Conservation (phyloP, 2,329 filamentous ascomycete species). For the Microdochium trichocladiopsis region DNA sequence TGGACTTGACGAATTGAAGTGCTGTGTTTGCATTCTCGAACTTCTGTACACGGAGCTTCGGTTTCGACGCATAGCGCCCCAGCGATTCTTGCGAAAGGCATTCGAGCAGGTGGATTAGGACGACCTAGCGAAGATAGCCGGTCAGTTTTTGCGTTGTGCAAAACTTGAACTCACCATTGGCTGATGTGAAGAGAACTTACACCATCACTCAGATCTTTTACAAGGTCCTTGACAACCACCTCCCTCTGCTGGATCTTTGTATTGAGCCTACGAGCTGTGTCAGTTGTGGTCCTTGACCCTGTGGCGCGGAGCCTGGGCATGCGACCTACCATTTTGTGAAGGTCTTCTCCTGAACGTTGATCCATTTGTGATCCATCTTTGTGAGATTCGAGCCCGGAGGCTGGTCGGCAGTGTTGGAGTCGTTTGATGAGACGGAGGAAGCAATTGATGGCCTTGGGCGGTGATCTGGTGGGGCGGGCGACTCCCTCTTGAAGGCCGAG, state of each 20-base stretch:
- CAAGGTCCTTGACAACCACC: constrained; percentile 79
- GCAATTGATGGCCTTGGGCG: constrained; percentile 25
- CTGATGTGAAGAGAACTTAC: constrained; percentile 46
- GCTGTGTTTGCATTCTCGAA: constrained; percentile 98
- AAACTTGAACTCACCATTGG: background rate
- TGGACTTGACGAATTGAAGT: constrained; percentile 84
- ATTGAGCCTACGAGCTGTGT: constrained; percentile 66
- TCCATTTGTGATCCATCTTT: constrained; percentile 64
- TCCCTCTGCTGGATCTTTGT: constrained; percentile 79
- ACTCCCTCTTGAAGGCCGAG: constrained; percentile 16
- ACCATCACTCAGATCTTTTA: constrained; percentile 85
- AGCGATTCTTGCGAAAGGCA: constrained; percentile 91
- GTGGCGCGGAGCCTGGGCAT: background rate
- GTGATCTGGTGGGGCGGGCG: constrained; percentile 17
- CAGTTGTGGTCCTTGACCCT: too few relatives aligned
- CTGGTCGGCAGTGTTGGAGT: constrained; percentile 33
- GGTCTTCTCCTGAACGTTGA: constrained; percentile 92
- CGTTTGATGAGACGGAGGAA: constrained; percentile 28
- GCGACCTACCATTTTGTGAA: constrained; percentile 86
- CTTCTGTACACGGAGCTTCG: constrained; percentile 89
- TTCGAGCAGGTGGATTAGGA: constrained; percentile 95
- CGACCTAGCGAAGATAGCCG: constrained; percentile 43
- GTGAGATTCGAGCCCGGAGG: constrained; percentile 30
- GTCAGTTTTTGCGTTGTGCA: constrained; percentile 8
- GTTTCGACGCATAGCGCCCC: constrained; percentile 92